phyloP scores from a whole-genome alignment of 2,329 filamentous ascomycete species.

The Sclerotiophoma versabilis region DNA sequence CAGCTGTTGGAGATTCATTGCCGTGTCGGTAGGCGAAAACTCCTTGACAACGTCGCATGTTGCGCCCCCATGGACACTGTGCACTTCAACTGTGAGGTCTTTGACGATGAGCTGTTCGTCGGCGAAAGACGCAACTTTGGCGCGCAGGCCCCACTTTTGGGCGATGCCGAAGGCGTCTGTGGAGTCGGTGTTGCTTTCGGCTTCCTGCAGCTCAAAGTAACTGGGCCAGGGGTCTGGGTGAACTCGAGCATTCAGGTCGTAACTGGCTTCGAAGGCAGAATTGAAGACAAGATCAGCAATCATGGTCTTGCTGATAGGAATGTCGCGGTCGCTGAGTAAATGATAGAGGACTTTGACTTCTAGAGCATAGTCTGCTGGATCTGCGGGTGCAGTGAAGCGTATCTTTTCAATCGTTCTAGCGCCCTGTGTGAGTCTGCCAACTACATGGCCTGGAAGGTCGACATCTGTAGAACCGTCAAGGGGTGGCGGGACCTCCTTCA shows the following conservation, averaged over 20 bases:
- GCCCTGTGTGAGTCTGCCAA: slow-evolving; percentile 45
- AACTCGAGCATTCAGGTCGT: slow-evolving; percentile 81
- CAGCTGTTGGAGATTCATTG: slow-evolving; percentile 71
- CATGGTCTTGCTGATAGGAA: slow-evolving; percentile 77
- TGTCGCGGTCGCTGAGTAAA: slow-evolving; percentile 79
- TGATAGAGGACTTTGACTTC: slow-evolving; percentile 79
- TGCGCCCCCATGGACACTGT: slow-evolving; percentile 68
- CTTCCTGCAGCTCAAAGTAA: slow-evolving; percentile 73
- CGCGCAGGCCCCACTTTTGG: slow-evolving; percentile 82
- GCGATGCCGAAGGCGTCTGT: slow-evolving; percentile 67
- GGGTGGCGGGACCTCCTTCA: slow-evolving; percentile 39
- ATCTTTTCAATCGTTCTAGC: slow-evolving; percentile 45
- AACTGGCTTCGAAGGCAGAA: slow-evolving; percentile 89
- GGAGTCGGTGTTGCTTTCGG: slow-evolving; percentile 42
- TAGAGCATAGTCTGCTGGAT: slow-evolving; percentile 68
- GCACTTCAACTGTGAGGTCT: slow-evolving; percentile 68
- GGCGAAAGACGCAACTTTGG: slow-evolving; percentile 77
- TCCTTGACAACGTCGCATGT: slow-evolving; percentile 57
- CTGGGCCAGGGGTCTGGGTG: slow-evolving; percentile 85
- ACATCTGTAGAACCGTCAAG: slow-evolving; percentile 33
- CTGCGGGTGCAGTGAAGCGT: slow-evolving; percentile 50
- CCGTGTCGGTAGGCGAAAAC: slow-evolving; percentile 31
- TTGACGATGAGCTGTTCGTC: slow-evolving; percentile 67
- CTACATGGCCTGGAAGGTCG: slow-evolving; percentile 47
- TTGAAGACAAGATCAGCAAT: slow-evolving; percentile 75